Conservation (phyloP, 331 rosid genomes). For the Prunus yedoensis region DNA sequence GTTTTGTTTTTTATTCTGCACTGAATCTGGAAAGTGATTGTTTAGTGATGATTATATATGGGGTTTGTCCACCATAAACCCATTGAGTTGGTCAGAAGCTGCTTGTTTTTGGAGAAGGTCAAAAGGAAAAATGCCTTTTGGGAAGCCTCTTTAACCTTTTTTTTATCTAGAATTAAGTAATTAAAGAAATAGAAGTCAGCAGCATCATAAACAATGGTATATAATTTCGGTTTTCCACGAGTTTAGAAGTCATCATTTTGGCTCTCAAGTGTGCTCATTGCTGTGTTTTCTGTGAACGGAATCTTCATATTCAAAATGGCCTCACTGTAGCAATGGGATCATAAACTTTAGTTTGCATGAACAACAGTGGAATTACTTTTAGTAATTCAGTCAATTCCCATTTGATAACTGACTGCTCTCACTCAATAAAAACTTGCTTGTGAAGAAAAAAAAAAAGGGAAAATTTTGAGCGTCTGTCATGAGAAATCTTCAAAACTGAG, state of each 20-base stretch:
- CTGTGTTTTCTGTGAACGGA: background rate
- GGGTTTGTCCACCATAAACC: slow-evolving; percentile 5
- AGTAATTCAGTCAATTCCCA: background rate
- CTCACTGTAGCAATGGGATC: background rate
- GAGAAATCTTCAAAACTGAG: background rate
- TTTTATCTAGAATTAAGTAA: background rate
- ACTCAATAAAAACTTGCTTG: background rate
- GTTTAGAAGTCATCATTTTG: background rate
- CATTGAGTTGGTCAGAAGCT: background rate
- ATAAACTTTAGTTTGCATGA: background rate
- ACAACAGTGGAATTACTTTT: background rate
- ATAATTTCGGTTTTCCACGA: background rate
- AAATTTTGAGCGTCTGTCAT: background rate
- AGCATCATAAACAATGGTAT: background rate
- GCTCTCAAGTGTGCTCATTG: background rate
- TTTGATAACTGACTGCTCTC: background rate
- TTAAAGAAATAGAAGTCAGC: background rate
- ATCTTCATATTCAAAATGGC: background rate
- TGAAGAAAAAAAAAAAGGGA: background rate
- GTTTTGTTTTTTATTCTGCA: background rate
- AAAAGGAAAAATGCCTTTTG: slow-evolving; percentile 5
- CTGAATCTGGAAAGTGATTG: background rate
- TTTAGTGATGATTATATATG: slow-evolving; percentile 4
- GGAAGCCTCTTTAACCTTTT: background rate
- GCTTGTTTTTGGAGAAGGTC: slow-evolving; percentile 9